Base-by-base conservation (phyloP, 257 asterid genomes). In the Plantago ovata region DNA sequence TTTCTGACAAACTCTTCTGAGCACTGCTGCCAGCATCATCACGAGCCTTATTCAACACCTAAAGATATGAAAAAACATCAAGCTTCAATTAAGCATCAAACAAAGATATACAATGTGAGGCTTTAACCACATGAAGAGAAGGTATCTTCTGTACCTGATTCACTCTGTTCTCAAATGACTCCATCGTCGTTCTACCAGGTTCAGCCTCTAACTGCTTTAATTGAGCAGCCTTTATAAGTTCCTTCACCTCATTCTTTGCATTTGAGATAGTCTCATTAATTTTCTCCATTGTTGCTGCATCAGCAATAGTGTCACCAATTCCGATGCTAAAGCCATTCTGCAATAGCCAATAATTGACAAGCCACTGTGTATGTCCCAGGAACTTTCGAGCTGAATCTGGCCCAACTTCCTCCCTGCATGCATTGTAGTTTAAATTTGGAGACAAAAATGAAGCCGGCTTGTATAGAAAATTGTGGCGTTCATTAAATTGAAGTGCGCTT, bases 1-100 rank as follows among this genome's bases (percentile, higher is more conserved):
- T 86, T 78, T 93, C 99, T 32, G 99, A 80, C 75, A 93, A 82
- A 61, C 95, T 93, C 80, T 82, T 89, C 64, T 93, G 96, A 32
- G 99, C 99, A 84, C 94, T 84, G 68, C 97, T 93, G 75, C 99
- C 99, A 76, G 99, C 99, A 76, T 93, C 99, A 72, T 93, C 99
- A 84, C 99, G 97, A 7, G 99, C 99, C 78, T 86, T 93, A 64
- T 89, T 93, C 82, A 93, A 79, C 79, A 93, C 97, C 98, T 92
- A 62, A 64, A 71, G 57, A 60, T 38, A 68, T 50, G 41, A 32
- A 60, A 54, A 63, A 49, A 53, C 39, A 23, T 69, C 62, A 72
- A 20, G 45, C 39, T 47, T 51, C 42, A 60, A 62, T 41, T 22
- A 13, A n/a, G n/a, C n/a, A 32, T 36, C 16, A 53, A 28, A 47